Evolutionary conservation across 176 grass and related monocot genomes (phyloP).

Genomic region (Saccharum spontaneum): DNA sequence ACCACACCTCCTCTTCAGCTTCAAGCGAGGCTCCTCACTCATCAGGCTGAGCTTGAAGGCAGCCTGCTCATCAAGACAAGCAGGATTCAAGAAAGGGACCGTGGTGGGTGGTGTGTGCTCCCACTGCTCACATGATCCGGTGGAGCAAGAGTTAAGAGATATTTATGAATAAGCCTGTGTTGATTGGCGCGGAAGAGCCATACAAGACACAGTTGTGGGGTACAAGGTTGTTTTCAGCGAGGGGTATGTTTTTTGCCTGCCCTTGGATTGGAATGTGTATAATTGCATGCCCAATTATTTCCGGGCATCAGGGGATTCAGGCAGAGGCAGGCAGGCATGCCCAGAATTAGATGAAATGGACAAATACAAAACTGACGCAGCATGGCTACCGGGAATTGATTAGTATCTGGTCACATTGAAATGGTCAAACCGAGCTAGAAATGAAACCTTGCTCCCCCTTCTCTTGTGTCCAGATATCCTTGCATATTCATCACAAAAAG

Average conservation of each 20-base stretch:
- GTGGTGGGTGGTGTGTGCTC: conserved; percentile 31
- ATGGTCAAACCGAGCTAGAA: not conserved
- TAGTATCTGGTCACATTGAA: not conserved
- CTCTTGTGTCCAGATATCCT: too few relatives aligned
- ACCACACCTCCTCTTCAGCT: not conserved
- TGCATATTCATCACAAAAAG: too few relatives aligned
- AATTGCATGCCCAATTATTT: conserved; percentile 26
- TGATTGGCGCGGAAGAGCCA: conserved; percentile 35
- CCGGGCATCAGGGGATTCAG: not conserved
- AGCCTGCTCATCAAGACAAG: not conserved
- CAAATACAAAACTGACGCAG: not conserved
- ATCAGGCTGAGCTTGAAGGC: not conserved
- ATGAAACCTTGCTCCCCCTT: not conserved
- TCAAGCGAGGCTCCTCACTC: not conserved
- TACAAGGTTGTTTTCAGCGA: conserved; percentile 30
- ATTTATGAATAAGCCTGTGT: conserved; percentile 28
- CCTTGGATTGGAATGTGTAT: not conserved
- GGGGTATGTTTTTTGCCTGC: conserved; percentile 11
- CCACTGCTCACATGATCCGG: conserved; percentile 38
- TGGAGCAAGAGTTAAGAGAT: conserved; percentile 30
- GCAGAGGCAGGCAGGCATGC: not conserved
- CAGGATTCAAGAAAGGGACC: conserved; percentile 44
- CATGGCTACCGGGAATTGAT: not conserved
- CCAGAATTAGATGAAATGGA: not conserved
- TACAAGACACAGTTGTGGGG: conserved; percentile 18